These are phyloP conservation scores for Lenzites betulinus DNA, from an alignment of 768 basidiomycete species.

Conservation along the genomic window DNA sequence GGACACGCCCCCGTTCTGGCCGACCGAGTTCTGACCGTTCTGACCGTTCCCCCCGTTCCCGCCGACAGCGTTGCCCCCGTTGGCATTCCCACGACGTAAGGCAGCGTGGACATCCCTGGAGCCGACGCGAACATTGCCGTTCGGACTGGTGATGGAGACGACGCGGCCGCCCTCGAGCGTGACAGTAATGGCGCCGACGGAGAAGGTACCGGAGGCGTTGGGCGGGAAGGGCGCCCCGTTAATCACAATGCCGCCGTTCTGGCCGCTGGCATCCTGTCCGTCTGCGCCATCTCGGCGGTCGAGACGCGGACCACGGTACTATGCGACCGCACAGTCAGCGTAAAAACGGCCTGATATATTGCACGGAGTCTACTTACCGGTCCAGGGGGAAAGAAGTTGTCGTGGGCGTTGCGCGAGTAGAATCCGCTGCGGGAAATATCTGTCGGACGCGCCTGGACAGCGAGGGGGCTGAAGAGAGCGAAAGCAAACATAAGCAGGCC, in stretches of 20 bases:
- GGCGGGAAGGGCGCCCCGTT: neutral
- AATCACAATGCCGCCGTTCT: constrained; percentile 1
- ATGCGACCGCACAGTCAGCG: too few species aligned
- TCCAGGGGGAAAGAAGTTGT: too few species aligned
- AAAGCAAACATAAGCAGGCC: constrained; percentile 7
- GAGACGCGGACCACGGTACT: neutral
- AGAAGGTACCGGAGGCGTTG: constrained; percentile 1
- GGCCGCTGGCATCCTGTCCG: neutral
- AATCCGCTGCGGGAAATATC: neutral
- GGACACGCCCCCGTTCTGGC: neutral
- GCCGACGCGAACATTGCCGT: neutral
- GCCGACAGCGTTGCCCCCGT: neutral
- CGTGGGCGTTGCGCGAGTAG: neutral
- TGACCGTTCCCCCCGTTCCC: neutral
- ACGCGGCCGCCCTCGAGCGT: constrained; percentile 1
- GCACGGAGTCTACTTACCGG: neutral
- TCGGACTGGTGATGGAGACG: neutral
- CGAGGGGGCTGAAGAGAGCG: constrained; percentile 1
- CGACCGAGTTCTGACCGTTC: neutral
- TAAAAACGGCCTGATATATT: neutral
- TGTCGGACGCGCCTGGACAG: neutral
- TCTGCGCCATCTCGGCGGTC: neutral
- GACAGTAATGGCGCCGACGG: neutral
- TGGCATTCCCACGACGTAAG: neutral
- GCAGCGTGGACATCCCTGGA: neutral